Conservation (phyloP, 2,329 filamentous ascomycete species). For the Tolypocladium ovalisporum region DNA sequence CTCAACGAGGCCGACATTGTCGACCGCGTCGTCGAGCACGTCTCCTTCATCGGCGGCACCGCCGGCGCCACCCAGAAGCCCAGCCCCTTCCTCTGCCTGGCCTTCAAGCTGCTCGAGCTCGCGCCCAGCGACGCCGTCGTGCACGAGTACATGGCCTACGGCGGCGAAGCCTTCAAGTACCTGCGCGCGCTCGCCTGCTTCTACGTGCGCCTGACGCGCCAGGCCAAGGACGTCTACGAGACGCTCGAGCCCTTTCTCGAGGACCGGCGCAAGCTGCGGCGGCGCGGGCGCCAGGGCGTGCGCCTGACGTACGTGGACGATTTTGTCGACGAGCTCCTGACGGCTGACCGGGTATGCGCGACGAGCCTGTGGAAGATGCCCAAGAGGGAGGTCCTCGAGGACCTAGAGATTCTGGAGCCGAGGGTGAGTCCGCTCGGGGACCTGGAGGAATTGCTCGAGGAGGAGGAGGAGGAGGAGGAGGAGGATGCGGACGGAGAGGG, state of each 20-base stretch:
- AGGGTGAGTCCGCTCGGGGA: constrained; percentile 75
- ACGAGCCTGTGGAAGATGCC: constrained; percentile 91
- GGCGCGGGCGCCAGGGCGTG: constrained; percentile 64
- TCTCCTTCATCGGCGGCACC: constrained; percentile 79
- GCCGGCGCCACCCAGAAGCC: constrained; percentile 77
- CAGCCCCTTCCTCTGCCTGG: constrained; percentile 84
- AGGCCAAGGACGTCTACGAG: constrained; percentile 68
- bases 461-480: constrained; percentile 42
- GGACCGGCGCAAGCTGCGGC: constrained; percentile 74
- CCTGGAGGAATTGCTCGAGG: constrained; percentile 59
- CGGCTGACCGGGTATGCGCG: constrained; percentile 80
- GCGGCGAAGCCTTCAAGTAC: constrained; percentile 73
- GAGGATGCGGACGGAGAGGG: constrained; percentile 44
- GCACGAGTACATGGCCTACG: constrained; percentile 66
- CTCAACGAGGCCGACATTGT: constrained; percentile 77
- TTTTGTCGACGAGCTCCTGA: constrained; percentile 85
- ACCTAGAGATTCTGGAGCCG: constrained; percentile 77
- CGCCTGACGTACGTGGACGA: constrained; percentile 75
- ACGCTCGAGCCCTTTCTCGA: constrained; percentile 73
- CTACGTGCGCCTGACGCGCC: constrained; percentile 82
- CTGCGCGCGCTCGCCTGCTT: constrained; percentile 82
- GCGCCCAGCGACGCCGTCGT: constrained; percentile 71
- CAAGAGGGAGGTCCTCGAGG: constrained; percentile 70
- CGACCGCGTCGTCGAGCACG: constrained; percentile 75
- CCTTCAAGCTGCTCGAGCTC: constrained; percentile 88